A percentile compares a stretch with the other conserved stretches of the same genome.
Evolutionary conservation across 768 basidiomycete species (phyloP).

Genomic region (Coprinopsis sp.): DNA sequence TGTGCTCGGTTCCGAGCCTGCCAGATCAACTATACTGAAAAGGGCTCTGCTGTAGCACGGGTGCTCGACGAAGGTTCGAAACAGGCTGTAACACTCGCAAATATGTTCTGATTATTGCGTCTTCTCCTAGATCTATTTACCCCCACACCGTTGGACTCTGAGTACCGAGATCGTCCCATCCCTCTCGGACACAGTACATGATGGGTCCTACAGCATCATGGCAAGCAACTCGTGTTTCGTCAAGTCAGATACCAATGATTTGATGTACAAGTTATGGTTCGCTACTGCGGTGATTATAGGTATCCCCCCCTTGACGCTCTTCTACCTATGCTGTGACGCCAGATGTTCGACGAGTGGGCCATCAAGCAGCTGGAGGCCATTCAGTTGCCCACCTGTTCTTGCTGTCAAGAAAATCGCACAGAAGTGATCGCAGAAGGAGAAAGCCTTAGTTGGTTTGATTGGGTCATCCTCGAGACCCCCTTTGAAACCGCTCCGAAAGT

Average conservation of each 20-base stretch:
- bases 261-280: constrained; percentile 19
- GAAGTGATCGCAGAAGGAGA: constrained; percentile 17
- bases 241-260: constrained; percentile 10
- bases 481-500: constrained; percentile 18
- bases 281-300: constrained; percentile 18
- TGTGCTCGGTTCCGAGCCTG: constrained; percentile 16
- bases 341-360: constrained; percentile 20
- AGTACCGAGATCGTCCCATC: constrained; percentile 11
- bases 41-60: constrained; percentile 13
- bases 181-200: constrained; percentile 15
- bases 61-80: constrained; percentile 16
- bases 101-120: not conserved
- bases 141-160: constrained; percentile 17
- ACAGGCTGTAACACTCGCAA: not conserved
- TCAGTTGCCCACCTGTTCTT: constrained; percentile 24
- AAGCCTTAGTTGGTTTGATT: constrained; percentile 30
- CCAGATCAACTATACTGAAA: constrained; percentile 17
- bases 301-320: not conserved
- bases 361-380: constrained; percentile 21
- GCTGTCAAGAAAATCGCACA: constrained; percentile 17
- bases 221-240: constrained; percentile 14
- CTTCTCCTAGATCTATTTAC: constrained; percentile 15
- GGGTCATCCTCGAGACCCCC: constrained; percentile 24
- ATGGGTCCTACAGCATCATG: constrained; percentile 18
- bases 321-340: not conserved